phyloP scores from a whole-genome alignment of 345 rosid genomes.

The Isatis tinctoria region DNA sequence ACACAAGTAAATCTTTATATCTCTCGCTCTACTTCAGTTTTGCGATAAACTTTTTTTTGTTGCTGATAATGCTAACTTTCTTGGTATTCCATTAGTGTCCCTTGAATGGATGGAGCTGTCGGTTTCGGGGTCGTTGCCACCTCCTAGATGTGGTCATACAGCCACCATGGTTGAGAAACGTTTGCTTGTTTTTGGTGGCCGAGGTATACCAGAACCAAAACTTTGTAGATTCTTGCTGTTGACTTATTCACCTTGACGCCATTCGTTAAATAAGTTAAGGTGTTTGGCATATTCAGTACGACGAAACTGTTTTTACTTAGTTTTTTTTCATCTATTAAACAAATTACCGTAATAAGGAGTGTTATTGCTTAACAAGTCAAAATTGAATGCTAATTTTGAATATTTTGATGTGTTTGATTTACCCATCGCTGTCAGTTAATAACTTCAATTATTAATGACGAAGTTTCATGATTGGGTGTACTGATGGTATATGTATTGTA shows the following conservation, averaged over 20 bases:
- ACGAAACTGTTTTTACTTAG: background rate
- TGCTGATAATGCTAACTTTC: background rate
- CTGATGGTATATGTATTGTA: no score
- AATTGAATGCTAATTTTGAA: background rate
- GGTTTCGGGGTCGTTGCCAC: slow-evolving; percentile 71
- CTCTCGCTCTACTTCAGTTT: slow-evolving; percentile 1
- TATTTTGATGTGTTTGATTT: no score
- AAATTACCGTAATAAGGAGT: background rate
- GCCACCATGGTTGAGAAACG: slow-evolving; percentile 97
- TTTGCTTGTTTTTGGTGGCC: slow-evolving; percentile 88
- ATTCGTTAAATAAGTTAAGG: background rate
- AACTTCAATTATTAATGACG: no score
- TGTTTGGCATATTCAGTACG: background rate
- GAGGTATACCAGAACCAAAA: slow-evolving; percentile 51
- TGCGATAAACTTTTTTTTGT: background rate
- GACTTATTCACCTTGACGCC: background rate
- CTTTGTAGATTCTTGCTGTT: background rate
- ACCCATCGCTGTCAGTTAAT: no score
- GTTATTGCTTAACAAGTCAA: background rate
- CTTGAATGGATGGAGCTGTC: slow-evolving; percentile 96
- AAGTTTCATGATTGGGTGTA: no score
- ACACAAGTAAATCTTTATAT: slow-evolving; percentile 62
- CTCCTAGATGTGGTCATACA: slow-evolving; percentile 98
- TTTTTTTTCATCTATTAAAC: background rate
- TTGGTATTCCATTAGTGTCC: slow-evolving; percentile 56